Evolutionary conservation across 2,329 filamentous ascomycete genomes (phyloP).

Genomic region (Coniochaeta sp.): DNA sequence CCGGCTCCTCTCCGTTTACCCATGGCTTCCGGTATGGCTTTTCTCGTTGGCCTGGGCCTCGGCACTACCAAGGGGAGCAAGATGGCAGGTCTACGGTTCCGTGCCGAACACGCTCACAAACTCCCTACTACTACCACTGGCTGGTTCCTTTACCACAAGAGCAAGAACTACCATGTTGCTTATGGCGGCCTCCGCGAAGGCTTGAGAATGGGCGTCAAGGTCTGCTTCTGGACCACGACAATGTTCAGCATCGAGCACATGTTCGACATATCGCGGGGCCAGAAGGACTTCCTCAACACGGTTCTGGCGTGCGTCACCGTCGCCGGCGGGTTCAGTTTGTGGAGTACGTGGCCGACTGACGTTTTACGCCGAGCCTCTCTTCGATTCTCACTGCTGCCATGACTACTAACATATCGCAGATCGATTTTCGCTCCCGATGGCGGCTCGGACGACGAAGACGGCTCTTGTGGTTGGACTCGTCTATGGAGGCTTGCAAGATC

Average conservation of each 20-base stretch:
- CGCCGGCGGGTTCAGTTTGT: conserved; percentile 78
- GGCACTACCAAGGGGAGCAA: conserved; percentile 67
- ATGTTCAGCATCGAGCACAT: conserved; percentile 82
- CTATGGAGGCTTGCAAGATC: conserved; percentile 78
- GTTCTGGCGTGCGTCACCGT: conserved; percentile 76
- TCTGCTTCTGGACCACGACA: conserved; percentile 64
- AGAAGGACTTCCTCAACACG: conserved; percentile 72
- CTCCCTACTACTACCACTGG: conserved; percentile 74
- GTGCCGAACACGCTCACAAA: conserved; percentile 93
- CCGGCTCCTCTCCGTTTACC: conserved; percentile 58
- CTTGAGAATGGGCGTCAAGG: conserved; percentile 60
- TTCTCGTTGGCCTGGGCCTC: conserved; percentile 60
- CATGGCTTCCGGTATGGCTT: conserved; percentile 54
- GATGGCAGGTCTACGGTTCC: conserved; percentile 72
- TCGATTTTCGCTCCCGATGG: conserved; percentile 69
- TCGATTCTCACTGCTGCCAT: neutral
- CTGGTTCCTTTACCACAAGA: conserved; percentile 99
- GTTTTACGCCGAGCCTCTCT: neutral
- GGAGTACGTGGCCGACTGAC: conserved; percentile 52
- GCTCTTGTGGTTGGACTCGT: conserved; percentile 71
- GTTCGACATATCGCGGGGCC: conserved; percentile 64
- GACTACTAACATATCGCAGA: conserved; percentile 38
- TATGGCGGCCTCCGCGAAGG: conserved; percentile 74
- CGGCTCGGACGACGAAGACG: conserved; percentile 69
- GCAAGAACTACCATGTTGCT: conserved; percentile 86